Conservation (phyloP, 768 basidiomycete genomes). For the Termitomyces eurrhizus region DNA sequence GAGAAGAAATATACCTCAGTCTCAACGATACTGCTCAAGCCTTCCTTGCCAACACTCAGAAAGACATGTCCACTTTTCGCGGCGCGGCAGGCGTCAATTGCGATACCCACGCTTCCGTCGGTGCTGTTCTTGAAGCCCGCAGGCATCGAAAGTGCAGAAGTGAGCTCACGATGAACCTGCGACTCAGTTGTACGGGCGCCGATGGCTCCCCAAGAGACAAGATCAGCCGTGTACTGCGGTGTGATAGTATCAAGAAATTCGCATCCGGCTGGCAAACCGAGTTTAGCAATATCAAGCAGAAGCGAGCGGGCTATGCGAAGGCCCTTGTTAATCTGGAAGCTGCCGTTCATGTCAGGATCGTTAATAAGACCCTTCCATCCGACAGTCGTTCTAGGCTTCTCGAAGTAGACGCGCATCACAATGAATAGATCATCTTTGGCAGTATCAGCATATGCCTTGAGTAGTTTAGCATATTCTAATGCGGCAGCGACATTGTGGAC, state of each 20-base stretch:
- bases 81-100: constrained; percentile 93
- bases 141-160: constrained; percentile 87
- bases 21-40: constrained; percentile 91
- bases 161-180: constrained; percentile 88
- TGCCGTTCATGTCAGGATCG: constrained; percentile 90
- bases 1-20: constrained; percentile 56
- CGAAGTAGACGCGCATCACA: constrained; percentile 98
- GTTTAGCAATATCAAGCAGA: constrained; percentile 82
- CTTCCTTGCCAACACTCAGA: constrained; percentile 96
- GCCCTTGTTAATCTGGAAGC: constrained; percentile 96
- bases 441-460: constrained; percentile 75
- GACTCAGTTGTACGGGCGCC: constrained; percentile 92
- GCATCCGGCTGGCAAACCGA: constrained; percentile 94
- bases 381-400: constrained; percentile 93
- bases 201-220: constrained; percentile 91
- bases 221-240: constrained; percentile 89
- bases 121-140: constrained; percentile 99
- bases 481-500: constrained; percentile 89
- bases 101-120: constrained; percentile 87
- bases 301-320: constrained; percentile 83
- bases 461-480: constrained; percentile 77
- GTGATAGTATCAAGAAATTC: constrained; percentile 79
- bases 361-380: constrained; percentile 99
- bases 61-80: constrained; percentile 92
- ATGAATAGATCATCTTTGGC: constrained; percentile 87